Evolutionary conservation across 2,329 filamentous ascomycete species (phyloP), one percentile per base, ranked within the genome.

Genomic region (Lasiodiplodia citricola): DNA sequence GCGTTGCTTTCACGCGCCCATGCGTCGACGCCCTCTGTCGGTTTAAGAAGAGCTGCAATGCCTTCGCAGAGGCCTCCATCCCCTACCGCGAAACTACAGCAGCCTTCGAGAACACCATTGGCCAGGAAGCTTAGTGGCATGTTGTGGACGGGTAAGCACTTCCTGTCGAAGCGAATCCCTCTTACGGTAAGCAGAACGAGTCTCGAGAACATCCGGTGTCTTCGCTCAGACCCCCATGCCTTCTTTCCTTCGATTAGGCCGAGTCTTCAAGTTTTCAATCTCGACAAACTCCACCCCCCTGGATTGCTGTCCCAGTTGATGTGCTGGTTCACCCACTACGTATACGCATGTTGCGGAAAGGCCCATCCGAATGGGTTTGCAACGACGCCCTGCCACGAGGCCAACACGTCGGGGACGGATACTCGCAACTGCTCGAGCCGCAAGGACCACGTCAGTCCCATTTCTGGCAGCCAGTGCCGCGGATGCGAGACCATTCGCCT

Each of bases 311-410:
- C 14, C 14, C 1, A 18, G 14, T 47, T 47, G 44, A 67, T 67
- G 65, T 67, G 65, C 38, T 67, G 65, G 65, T 23, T 67, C 41
- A 67, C 65, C 13, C 65, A 67, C 38, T 67, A 67, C 41, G 38
- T 60, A 14, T 58, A 57, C 41, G 65, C 23, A 8, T 67, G 65
- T 23, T 67, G 65, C n/a, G 41, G 54, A 14, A 67, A 51, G 11
- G 41, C 65, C 2, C 65, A 67, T 38, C 37, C 65, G 10, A 23
- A 67, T 38, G 65, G 65, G 25, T 67, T 50, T n/a, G 16, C 37
- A 21, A 11, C 31, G 5, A 67, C 65, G 8, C 54, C 41, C 18
- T 67, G 65, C 23, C 25, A 60, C 16, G 2, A 23, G 14, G 54
- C 54, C 55, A 67, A 58, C 28, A 11, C 18, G 10, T n/a, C 37